Evolutionary conservation across 2,329 filamentous ascomycete genomes (phyloP).

Genomic region (Dactylellina cionopaga): DNA sequence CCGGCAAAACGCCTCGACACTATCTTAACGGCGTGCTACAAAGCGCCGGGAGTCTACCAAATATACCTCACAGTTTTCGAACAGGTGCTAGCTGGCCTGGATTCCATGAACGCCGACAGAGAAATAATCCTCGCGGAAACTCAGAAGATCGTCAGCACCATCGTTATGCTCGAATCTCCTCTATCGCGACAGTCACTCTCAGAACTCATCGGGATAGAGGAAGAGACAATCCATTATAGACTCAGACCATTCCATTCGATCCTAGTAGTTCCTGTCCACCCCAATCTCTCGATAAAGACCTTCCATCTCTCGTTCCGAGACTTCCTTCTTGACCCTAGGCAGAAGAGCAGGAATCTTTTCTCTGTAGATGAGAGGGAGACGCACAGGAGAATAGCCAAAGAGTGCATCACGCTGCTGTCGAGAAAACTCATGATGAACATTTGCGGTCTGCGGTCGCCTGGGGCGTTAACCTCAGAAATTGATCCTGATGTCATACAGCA

Average conservation of each 20-base stretch:
- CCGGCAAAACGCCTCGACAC: background rate
- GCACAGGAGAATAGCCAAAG: background rate
- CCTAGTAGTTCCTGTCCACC: background rate
- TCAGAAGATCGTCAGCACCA: background rate
- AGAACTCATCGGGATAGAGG: background rate
- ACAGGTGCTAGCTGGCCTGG: background rate
- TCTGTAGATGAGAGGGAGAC: background rate
- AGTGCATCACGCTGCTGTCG: background rate
- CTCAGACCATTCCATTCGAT: background rate
- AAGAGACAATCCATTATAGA: background rate
- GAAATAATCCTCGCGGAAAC: background rate
- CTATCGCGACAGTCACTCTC: background rate
- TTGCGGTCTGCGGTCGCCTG: background rate
- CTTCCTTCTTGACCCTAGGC: background rate
- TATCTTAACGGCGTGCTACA: background rate
- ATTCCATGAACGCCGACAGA: background rate
- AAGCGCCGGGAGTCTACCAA: background rate
- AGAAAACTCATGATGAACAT: background rate
- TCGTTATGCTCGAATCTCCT: no score
- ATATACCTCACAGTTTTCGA: conserved; percentile 7
- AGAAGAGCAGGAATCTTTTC: background rate
- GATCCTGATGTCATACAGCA: background rate
- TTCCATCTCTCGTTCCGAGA: conserved; percentile 5
- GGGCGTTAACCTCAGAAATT: background rate
- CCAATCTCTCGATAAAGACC: background rate